Base-by-base conservation (phyloP, 1,284 basidiomycete species). In the Tetrapyrgos nigripes region DNA sequence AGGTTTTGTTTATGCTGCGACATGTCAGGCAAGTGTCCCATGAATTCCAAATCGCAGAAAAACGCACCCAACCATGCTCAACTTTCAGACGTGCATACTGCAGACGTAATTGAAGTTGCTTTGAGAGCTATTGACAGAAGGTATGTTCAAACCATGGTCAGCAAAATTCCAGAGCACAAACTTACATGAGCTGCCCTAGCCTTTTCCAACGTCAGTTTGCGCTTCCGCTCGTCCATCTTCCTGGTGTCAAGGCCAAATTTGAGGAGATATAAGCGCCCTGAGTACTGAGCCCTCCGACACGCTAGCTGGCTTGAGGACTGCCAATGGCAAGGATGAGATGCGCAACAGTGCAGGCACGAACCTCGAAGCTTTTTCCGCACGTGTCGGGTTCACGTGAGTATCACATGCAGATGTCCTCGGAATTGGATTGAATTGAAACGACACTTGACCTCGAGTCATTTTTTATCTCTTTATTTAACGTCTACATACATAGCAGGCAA, bases 61-160 rank as follows among this genome's bases (percentile, higher is more conserved):
- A 29, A 76, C 86, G 50, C 69, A 91, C 90, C 90, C 90, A 92
- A 50, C 90, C 90, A 67, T 91, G 83, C 62, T 92, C 89, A 47
- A 92, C 89, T 68, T 92, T 92, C 52, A 92, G 77, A 65, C 83
- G 81, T 13, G 91, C 90, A 67, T 92, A 92, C 67, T 89, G 89
- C 19, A 92, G 75, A 24, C 90, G 82, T 71, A 89, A 80, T 66
- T 89, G 87, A n/a, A 92, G 77, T 61, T 92, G 89, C 58, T 86
- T 80, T 2, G 86, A 87, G 19, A 92, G 78, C 90, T 92, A 56
- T 28, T 46, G 29, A 13, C 50, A 61, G 11, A 31, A 33, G 31
- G 3, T 31, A 13, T 37, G 27, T 10, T 27, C 17, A 37, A 46
- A 10, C 24, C 46, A n/a, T n/a, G 37, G 31, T 14, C 9, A 43